Conservation (phyloP, 148 eudicot genomes). For the Limonium bicolor region DNA sequence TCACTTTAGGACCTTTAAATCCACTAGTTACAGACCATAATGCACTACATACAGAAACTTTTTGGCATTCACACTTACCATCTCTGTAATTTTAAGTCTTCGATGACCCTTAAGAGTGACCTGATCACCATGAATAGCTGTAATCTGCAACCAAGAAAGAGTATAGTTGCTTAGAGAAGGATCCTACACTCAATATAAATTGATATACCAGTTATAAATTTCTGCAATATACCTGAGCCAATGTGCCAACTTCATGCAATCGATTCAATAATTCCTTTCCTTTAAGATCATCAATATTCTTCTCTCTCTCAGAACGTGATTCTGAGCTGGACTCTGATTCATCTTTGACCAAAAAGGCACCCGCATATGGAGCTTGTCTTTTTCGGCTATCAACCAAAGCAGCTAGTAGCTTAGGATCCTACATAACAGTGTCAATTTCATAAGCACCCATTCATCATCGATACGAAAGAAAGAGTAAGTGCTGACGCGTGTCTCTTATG, state of each 20-base stretch:
- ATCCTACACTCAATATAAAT: constrained; percentile 28
- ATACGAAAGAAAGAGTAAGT: no score
- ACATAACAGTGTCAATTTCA: constrained; percentile 3
- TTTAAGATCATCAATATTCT: constrained; percentile 60
- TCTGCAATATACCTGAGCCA: constrained; percentile 59
- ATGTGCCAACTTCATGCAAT: constrained; percentile 90
- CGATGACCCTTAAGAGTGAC: constrained; percentile 87
- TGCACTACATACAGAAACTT: constrained; percentile 28
- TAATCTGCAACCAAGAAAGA: constrained; percentile 36
- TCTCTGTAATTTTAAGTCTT: constrained; percentile 78
- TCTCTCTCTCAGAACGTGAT: constrained; percentile 52
- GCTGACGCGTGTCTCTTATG: no score
- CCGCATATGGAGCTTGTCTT: constrained; percentile 92
- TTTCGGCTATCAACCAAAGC: constrained; percentile 80
- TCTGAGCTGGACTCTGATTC: constrained; percentile 34
- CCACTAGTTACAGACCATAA: no score
- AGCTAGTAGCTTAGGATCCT: constrained; percentile 90
- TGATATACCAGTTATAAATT: neutral
- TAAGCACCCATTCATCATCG: constrained; percentile 2
- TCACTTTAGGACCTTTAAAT: no score
- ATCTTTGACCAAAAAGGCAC: constrained; percentile 85
- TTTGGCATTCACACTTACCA: constrained; percentile 37
- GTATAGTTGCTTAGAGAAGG: constrained; percentile 51
- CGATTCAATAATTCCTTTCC: constrained; percentile 76
- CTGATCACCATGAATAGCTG: constrained; percentile 89